Base-by-base conservation (phyloP, 2,329 filamentous ascomycete genomes). In the Coniochaeta pulveracea region DNA sequence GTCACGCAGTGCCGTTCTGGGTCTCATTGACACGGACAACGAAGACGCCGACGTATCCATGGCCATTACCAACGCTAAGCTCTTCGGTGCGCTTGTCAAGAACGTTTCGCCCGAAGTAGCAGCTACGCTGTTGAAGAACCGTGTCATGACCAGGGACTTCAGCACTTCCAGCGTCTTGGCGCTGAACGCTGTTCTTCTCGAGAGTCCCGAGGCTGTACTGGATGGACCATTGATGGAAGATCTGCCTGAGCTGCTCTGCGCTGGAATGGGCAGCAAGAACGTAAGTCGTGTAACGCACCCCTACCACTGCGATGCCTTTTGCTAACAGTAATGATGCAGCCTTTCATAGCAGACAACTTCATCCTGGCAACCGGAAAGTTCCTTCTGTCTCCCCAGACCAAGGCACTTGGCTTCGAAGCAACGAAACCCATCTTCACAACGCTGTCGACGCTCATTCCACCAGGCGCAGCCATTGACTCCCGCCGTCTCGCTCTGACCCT, bases 331-430 rank as follows among this genome's bases (percentile, higher is more conserved):
- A 34, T 9, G 6, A 5, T 25, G 12, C 45, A 88, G 76, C 69
- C 79, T n/a, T 85, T 82, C 52, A 77, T 96, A 39, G 76, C 84
- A 32, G 85, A 94, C 50, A 94, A 95, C 52, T 80, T 75, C 45
- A 83, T 94, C 38, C 68, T 95, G 19, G 89, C 89, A 23, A 80
- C 86, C 14, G 91, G 89, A 45, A 96, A 96, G 56, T 93, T 85
- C 51, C 66, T 96, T 8, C 68, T 96, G 10, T 69, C 72, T 3
- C 69, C 79, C 24, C 72, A 75, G 11, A 58, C 71, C 27, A 83
- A 79, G 54, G 66, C 67, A 30, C n/a, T n/a, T n/a, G n/a, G n/a
- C n/a, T 91, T 82, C 47, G 86, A 94, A 49, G 69, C 72, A 18
- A 79, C 75, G 35, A 93, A 88, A 57, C 70, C 75, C 4, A 66